These are phyloP conservation scores for Paxillus ammoniavirescens DNA, from an alignment of 768 basidiomycete genomes.

Conservation along the genomic window DNA sequence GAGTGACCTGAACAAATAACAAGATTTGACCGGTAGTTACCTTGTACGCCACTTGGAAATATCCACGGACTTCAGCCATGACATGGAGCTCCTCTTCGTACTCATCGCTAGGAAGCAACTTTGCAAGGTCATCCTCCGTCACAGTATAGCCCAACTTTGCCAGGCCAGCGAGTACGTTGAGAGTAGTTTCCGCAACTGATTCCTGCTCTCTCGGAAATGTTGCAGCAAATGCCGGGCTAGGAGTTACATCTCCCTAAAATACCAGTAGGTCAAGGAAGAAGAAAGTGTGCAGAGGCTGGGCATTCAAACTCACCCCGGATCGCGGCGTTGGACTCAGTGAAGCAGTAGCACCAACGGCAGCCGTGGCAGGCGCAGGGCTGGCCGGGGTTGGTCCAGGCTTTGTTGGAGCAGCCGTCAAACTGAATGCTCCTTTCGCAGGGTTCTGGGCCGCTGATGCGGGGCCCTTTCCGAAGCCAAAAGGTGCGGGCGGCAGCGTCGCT, in stretches of 20 bases:
- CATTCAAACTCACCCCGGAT: too few relatives aligned
- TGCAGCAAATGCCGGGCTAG: neutral
- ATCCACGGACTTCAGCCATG: constrained; percentile 49
- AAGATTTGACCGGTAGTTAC: constrained; percentile 22
- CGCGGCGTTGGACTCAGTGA: neutral
- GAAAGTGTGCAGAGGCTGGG: too few relatives aligned
- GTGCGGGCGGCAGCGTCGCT: too few relatives aligned
- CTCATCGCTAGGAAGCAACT: constrained; percentile 16
- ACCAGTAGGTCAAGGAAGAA: too few relatives aligned
- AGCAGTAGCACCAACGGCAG: neutral
- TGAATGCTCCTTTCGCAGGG: too few relatives aligned
- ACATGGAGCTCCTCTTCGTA: constrained; percentile 40
- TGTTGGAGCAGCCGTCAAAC: too few relatives aligned
- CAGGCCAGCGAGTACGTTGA: constrained; percentile 4
- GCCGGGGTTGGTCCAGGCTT: too few relatives aligned
- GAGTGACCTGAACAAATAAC: neutral
- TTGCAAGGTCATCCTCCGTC: constrained; percentile 12
- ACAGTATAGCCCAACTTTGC: constrained; percentile 15
- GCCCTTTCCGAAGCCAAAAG: too few relatives aligned
- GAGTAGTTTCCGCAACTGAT: neutral
- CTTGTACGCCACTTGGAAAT: constrained; percentile 50
- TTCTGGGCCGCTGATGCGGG: too few relatives aligned
- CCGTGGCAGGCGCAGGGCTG: too few relatives aligned
- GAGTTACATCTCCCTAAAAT: neutral
- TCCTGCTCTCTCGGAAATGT: neutral